Conservation (phyloP, 2,329 filamentous ascomycete genomes). For the Phialemoniopsis sp. region DNA sequence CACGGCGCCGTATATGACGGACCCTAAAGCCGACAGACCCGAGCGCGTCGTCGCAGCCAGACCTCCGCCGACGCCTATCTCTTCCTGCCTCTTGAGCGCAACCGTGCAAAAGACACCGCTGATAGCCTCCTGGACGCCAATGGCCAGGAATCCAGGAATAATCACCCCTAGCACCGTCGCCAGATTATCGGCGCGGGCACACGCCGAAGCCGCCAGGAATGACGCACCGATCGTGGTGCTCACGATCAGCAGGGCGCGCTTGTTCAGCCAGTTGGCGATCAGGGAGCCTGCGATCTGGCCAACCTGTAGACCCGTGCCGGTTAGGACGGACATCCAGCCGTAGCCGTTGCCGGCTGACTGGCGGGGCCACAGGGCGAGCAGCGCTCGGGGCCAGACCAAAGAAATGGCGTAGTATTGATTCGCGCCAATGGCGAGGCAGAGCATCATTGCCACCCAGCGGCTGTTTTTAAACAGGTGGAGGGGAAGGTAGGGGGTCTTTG, state of each 20-base stretch:
- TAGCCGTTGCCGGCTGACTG: no score
- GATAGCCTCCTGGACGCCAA: no score
- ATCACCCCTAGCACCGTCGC: no score
- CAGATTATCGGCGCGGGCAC: no score
- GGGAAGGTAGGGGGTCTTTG: constrained; percentile 26
- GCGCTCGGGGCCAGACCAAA: constrained; percentile 28
- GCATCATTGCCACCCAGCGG: constrained; percentile 21
- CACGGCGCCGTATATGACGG: constrained; percentile 21
- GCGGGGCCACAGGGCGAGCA: constrained; percentile 23
- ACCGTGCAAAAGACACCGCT: no score
- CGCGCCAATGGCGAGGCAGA: constrained; percentile 23
- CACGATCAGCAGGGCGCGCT: no score
- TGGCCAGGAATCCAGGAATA: no score
- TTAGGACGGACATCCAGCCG: constrained; percentile 13
- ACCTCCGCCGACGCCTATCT: constrained; percentile 20
- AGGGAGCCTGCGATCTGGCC: constrained; percentile 19
- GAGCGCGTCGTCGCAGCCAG: constrained; percentile 17
- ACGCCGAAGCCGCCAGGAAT: no score
- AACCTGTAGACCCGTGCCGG: constrained; percentile 14
- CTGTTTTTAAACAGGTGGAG: constrained; percentile 27
- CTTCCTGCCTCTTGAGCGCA: no score
- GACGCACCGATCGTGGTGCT: no score
- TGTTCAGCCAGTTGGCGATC: no score
- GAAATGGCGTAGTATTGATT: constrained; percentile 29
- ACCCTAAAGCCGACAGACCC: constrained; percentile 12